Conservation (phyloP, 1,284 basidiomycete species). For the Tetrapyrgos nigripes region DNA sequence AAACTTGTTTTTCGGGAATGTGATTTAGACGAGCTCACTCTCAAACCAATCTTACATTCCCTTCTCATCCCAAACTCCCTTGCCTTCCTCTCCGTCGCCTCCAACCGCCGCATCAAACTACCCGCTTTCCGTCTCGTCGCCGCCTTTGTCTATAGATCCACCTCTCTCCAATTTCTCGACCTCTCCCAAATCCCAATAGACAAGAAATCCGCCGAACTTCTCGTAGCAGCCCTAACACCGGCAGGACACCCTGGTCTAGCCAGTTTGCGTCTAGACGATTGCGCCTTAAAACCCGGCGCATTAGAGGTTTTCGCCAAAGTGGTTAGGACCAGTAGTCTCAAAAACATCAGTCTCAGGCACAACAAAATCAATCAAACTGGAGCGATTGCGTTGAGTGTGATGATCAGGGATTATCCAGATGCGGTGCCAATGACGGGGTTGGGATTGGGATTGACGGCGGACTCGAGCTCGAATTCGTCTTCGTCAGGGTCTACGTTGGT, state of each 20-base stretch:
- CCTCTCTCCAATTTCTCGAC: slow-evolving; percentile 74
- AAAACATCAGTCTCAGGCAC: slow-evolving; percentile 86
- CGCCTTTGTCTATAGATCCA: slow-evolving; percentile 11
- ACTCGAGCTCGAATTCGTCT: not conserved
- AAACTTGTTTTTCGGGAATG: slow-evolving; percentile 85
- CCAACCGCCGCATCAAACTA: slow-evolving; percentile 83
- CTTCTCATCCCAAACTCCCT: slow-evolving; percentile 86
- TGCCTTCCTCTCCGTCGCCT: slow-evolving; percentile 86
- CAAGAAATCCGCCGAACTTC: slow-evolving; percentile 82
- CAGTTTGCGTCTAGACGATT: slow-evolving; percentile 87
- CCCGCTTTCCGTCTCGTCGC: slow-evolving; percentile 54
- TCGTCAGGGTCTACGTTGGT: not conserved
- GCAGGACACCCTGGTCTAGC: slow-evolving; percentile 66
- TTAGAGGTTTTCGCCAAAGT: slow-evolving; percentile 79
- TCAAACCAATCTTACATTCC: slow-evolving; percentile 92
- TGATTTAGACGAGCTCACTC: slow-evolving; percentile 77
- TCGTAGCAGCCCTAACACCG: slow-evolving; percentile 69
- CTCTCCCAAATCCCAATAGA: slow-evolving; percentile 89
- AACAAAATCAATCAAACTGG: slow-evolving; percentile 86
- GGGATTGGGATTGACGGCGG: not conserved
- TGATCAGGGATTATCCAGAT: slow-evolving; percentile 95
- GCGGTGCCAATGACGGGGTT: slow-evolving; percentile 50
- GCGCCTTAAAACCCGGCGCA: slow-evolving; percentile 71
- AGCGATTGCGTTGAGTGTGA: slow-evolving; percentile 90
- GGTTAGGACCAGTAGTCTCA: slow-evolving; percentile 82